Conservation (phyloP, 73 alveolate species). For the Tetrahymena thermophila region DNA sequence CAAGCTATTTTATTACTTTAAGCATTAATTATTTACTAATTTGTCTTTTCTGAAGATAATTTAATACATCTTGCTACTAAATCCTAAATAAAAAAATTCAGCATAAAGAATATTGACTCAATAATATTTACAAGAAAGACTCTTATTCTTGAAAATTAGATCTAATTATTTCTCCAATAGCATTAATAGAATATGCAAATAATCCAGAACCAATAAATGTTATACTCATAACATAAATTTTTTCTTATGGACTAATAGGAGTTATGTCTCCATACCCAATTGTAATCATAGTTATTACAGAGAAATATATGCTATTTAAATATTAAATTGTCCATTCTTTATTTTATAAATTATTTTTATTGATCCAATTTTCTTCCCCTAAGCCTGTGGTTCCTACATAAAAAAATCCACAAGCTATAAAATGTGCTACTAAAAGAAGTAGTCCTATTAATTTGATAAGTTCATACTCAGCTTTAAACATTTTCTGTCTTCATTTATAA, state of each 20-base stretch:
- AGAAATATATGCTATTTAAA: constrained; percentile 6
- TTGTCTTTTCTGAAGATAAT: not conserved
- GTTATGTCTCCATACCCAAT: constrained; percentile 32
- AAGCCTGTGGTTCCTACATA: not conserved
- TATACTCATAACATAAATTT: constrained; percentile 7
- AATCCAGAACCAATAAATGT: constrained; percentile 12
- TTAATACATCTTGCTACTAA: not conserved
- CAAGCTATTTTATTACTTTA: not conserved
- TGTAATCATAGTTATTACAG: constrained; percentile 9
- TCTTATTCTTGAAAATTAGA: not conserved
- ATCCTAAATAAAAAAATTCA: not conserved
- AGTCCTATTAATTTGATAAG: not conserved
- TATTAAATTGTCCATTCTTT: not conserved
- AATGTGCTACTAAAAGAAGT: constrained; percentile 18
- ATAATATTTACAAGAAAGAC: not conserved
- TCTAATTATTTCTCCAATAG: constrained; percentile 18
- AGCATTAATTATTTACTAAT: not conserved
- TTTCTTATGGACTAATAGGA: not conserved
- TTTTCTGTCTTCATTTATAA: not conserved
- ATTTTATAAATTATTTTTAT: not conserved
- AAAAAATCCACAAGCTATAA: constrained; percentile 19
- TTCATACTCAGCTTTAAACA: not conserved
- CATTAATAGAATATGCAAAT: constrained; percentile 16
- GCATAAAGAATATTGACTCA: not conserved
- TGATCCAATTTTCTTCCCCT: not conserved